Evolutionary conservation across 768 basidiomycete genomes (phyloP).

Genomic region (Lenzites betulinus): DNA sequence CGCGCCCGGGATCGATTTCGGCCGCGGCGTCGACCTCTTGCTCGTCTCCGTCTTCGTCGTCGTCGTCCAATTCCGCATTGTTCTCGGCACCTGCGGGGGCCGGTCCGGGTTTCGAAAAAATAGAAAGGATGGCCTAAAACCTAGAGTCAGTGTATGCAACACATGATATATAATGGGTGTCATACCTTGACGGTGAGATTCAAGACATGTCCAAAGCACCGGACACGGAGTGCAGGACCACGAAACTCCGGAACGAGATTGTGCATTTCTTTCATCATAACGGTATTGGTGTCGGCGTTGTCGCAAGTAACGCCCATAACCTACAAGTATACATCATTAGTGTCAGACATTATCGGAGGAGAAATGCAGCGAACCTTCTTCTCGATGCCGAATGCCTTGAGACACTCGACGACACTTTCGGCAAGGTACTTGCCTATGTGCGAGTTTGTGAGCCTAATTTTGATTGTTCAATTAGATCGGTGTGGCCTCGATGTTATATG

Average conservation of each 20-base stretch:
- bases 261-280: background rate
- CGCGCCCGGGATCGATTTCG: background rate
- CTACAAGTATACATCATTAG: background rate
- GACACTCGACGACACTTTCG: background rate
- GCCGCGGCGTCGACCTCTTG: background rate
- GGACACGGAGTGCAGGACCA: background rate
- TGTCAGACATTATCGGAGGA: background rate
- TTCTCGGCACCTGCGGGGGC: too few species aligned
- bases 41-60: background rate
- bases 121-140: too few species aligned
- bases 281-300: background rate
- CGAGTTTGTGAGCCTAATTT: background rate
- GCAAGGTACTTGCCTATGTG: conserved; percentile 6
- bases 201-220: background rate
- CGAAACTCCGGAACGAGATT: background rate
- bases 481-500: background rate
- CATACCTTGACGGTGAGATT: background rate
- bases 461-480: background rate
- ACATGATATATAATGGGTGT: background rate
- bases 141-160: too few species aligned
- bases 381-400: background rate
- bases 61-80: background rate
- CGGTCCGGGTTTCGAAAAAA: too few species aligned
- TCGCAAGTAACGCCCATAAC: background rate
- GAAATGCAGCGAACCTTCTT: background rate